phyloP scores from a whole-genome alignment of 2,329 filamentous ascomycete genomes.

The Alternaria arbusti region DNA sequence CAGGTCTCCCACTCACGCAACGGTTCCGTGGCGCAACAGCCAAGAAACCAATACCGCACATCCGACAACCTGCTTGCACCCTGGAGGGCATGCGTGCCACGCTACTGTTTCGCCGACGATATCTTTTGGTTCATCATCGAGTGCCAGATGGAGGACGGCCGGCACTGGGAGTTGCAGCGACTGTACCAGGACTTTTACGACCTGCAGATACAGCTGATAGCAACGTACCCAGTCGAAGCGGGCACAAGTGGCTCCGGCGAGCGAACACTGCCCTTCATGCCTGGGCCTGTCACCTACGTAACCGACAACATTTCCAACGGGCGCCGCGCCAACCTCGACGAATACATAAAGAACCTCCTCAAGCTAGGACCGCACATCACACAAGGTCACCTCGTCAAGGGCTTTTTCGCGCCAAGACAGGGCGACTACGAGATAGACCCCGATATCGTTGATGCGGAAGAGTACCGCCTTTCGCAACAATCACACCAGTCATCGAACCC shows the following conservation, averaged over 20 bases:
- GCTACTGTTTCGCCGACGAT: constrained; percentile 94
- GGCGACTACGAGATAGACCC: constrained; percentile 93
- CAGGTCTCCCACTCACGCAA: constrained; percentile 44
- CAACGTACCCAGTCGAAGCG: constrained; percentile 88
- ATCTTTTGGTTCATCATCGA: constrained; percentile 99
- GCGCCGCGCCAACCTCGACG: constrained; percentile 87
- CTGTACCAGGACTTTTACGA: constrained; percentile 99
- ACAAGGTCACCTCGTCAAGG: constrained; percentile 80
- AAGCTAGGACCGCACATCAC: constrained; percentile 84
- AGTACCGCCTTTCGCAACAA: constrained; percentile 74
- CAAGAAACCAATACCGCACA: constrained; percentile 46
- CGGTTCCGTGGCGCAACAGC: constrained; percentile 47
- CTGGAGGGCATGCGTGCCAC: constrained; percentile 81
- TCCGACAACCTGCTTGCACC: constrained; percentile 70
- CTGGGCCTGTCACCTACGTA: constrained; percentile 94
- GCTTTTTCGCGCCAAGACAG: constrained; percentile 88
- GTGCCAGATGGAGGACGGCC: constrained; percentile 85
- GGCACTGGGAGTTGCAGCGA: constrained; percentile 89
- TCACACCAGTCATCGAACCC: constrained; percentile 50
- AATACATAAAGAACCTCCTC: constrained; percentile 92
- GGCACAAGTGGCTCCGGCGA: constrained; percentile 78
- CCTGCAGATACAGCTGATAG: constrained; percentile 93
- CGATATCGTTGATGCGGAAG: constrained; percentile 65
- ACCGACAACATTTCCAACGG: constrained; percentile 98
- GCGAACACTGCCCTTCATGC: constrained; percentile 94